Percentiles rank a stretch among this genome's conserved stretches.
Evolutionary conservation across 495 filamentous ascomycete genomes (phyloP).

Genomic region (Penicillium bovifimosum): DNA sequence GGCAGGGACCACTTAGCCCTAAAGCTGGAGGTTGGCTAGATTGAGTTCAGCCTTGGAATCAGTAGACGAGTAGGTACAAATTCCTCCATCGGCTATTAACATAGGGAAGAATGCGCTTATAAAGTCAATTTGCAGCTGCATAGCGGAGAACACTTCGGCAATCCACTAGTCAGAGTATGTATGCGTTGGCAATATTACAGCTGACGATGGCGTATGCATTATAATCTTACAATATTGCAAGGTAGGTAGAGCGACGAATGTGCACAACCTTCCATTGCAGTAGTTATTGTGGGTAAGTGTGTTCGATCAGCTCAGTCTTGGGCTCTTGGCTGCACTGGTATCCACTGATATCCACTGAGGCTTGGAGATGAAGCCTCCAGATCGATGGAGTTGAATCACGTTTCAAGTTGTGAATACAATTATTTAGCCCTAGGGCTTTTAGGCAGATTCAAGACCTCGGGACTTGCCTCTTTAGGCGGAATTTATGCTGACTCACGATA

Average conservation of each 20-base stretch:
- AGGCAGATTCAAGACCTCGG: too few species aligned
- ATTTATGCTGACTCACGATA: background rate
- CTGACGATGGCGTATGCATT: background rate
- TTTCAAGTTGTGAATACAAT: background rate
- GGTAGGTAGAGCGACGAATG: background rate
- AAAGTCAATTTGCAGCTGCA: background rate
- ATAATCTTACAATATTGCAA: background rate
- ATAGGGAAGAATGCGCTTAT: background rate
- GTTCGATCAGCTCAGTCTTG: background rate
- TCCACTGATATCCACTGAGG: constrained; percentile 5
- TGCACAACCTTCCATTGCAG: background rate
- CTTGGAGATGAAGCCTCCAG: constrained; percentile 2
- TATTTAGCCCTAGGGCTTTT: background rate
- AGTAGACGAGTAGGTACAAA: too few species aligned
- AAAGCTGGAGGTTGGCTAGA: too few species aligned
- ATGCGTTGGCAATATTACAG: background rate
- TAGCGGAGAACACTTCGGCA: background rate
- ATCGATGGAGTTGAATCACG: background rate
- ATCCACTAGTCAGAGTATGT: background rate
- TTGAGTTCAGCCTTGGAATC: too few species aligned
- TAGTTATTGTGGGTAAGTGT: background rate
- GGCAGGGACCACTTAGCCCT: too few species aligned
- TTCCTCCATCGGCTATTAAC: too few species aligned
- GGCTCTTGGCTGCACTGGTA: background rate
- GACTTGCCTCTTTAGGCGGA: too few species aligned